Percentiles rank a stretch among this genome's conserved stretches.
phyloP scores from a whole-genome alignment of 164 flowering plant genomes.

The Malania oleifera region DNA sequence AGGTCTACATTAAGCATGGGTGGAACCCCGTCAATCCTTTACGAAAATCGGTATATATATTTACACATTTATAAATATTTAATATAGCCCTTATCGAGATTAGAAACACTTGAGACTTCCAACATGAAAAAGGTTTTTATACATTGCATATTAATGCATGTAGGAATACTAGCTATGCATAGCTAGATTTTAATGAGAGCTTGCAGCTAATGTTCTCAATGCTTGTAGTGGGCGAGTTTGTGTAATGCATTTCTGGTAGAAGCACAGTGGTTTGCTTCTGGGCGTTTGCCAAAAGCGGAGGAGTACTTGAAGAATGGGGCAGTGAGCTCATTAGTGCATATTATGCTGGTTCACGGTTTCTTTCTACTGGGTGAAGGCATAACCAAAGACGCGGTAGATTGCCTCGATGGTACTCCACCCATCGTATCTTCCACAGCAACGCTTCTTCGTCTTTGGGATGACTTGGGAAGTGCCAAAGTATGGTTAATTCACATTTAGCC shows the following conservation, averaged over 20 bases:
- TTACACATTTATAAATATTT: neutral
- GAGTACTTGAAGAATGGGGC: constrained; percentile 24
- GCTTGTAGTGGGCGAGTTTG: constrained; percentile 17
- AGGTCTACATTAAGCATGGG: constrained; percentile 9
- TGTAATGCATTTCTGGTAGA: constrained; percentile 23
- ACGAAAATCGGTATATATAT: constrained; percentile 9
- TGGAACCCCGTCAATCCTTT: constrained; percentile 4
- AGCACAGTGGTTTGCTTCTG: constrained; percentile 20
- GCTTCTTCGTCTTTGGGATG: constrained; percentile 35
- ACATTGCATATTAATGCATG: too few relatives aligned
- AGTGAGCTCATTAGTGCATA: constrained; percentile 20
- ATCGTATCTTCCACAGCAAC: constrained; percentile 12
- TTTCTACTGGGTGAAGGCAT: constrained; percentile 25
- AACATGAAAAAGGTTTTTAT: too few relatives aligned
- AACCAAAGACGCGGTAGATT: neutral
- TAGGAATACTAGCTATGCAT: too few relatives aligned
- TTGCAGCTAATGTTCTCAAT: too few relatives aligned
- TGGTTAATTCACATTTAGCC: neutral
- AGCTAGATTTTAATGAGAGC: neutral
- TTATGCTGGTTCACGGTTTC: constrained; percentile 19
- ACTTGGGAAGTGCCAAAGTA: constrained; percentile 1
- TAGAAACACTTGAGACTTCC: too few relatives aligned
- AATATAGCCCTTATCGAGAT: too few relatives aligned
- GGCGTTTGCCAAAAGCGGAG: constrained; percentile 9
- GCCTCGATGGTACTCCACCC: constrained; percentile 2